Base-by-base conservation (phyloP, 805 yeast species). In the Metschnikowia cerradonensis region DNA sequence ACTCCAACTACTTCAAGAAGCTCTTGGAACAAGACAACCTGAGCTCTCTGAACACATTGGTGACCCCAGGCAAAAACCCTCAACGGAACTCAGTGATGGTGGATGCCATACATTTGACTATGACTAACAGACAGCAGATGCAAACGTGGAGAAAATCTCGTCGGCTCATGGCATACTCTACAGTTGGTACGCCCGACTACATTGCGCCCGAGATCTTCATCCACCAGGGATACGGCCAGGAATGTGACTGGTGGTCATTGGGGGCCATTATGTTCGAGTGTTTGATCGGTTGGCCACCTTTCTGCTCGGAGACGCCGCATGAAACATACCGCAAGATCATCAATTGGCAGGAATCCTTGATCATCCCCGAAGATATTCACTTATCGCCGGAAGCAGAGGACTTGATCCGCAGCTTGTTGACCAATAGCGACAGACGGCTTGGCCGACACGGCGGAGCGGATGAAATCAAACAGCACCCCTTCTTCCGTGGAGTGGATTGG, bases 191-290 rank as follows among this genome's bases (percentile, higher is more conserved):
- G 0, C 97, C 97, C 0, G 97, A 90, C 67, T 90, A 90, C 66
- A 90, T 90, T 67, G 97, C 97, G 0, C 97, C 97, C 0, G 97
- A 90, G 66, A 91, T 90, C 53, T 90, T 90, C 61, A 76, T 89
- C 44, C 90, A 90, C 60, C 94, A 90, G 71, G 97, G 97, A 4
- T 90, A 90, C 68, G 96, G 97, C 11, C 96, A 90, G 70, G 96
- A 90, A 65, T 90, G 97, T 71, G 97, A 90, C 68, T 90, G 97
- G 97, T 90, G 97, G 97, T 87, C 96, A 7, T 71, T 90, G 41
- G 97, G 97, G 31, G 96, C 96, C 1, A 90, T 90, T 64, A 91
- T 90, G 97, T 90, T 86, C 68, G 97, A 90, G 76, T 90, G 97
- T 72, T 73, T 90, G 54, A 88, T 90, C 53, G 97, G 97, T 32